Evolutionary conservation across 441 rosid genomes (phyloP).

Genomic region (Aquilaria agallochum): DNA sequence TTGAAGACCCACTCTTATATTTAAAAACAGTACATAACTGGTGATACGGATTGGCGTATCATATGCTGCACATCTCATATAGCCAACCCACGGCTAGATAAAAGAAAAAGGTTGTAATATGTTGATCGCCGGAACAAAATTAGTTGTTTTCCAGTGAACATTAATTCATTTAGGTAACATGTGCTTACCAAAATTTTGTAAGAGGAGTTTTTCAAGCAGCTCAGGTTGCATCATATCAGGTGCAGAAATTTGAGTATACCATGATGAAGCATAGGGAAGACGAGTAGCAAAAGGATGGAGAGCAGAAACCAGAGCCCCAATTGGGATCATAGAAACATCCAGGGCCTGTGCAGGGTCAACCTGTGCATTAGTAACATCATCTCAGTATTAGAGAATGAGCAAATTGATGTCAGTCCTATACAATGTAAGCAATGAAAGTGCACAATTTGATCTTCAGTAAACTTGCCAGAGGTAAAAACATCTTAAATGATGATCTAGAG

Average conservation of each 20-base stretch:
- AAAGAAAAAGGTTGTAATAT: too few species aligned
- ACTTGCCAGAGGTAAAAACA: constrained; percentile 78
- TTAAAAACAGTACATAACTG: too few species aligned
- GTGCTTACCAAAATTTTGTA: constrained; percentile 63
- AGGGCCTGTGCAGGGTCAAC: constrained; percentile 61
- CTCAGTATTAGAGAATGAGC: constrained; percentile 1
- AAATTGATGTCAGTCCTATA: constrained; percentile 1
- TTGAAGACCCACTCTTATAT: too few species aligned
- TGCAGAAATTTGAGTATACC: constrained; percentile 63
- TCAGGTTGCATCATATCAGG: constrained; percentile 75
- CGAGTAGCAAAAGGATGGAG: constrained; percentile 58
- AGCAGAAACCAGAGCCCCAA: constrained; percentile 51
- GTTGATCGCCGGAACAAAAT: too few species aligned
- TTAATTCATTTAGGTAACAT: background rate
- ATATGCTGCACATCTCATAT: too few species aligned
- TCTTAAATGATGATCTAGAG: constrained; percentile 65
- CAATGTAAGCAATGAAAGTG: background rate
- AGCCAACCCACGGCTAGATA: too few species aligned
- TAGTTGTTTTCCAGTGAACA: too few species aligned
- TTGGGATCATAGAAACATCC: constrained; percentile 57
- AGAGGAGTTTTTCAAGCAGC: constrained; percentile 58
- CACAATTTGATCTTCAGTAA: constrained; percentile 4
- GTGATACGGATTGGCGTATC: too few species aligned
- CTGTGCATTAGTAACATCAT: constrained; percentile 32
- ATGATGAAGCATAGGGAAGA: constrained; percentile 61